phyloP scores from a whole-genome alignment of 2,329 filamentous ascomycete genomes.

The Trichoderma brevicompactum region DNA sequence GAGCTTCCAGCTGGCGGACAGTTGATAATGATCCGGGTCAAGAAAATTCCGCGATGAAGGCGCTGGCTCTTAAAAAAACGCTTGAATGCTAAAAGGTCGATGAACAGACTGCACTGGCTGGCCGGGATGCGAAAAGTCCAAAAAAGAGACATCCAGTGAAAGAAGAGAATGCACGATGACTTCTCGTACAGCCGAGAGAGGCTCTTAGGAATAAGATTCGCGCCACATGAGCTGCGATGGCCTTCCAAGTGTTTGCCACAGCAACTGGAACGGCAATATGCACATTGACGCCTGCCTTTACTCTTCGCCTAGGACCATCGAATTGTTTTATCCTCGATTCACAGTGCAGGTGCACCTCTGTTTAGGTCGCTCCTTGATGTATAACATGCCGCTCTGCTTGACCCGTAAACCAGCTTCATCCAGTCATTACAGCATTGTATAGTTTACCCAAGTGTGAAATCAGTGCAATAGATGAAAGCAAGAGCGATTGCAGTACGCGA shows the following conservation, averaged over 20 bases:
- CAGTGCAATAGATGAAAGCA: neutral
- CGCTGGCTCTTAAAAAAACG: constrained; percentile 17
- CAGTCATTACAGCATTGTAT: neutral
- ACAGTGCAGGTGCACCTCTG: constrained; percentile 12
- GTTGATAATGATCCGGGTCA: neutral
- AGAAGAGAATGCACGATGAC: constrained; percentile 6
- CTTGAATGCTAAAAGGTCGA: constrained; percentile 9
- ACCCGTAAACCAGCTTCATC: neutral
- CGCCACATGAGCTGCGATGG: neutral
- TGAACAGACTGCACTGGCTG: constrained; percentile 4
- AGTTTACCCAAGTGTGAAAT: too few relatives aligned
- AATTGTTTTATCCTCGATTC: neutral
- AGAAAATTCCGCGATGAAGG: constrained; percentile 11
- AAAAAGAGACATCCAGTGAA: constrained; percentile 32
- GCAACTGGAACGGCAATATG: neutral
- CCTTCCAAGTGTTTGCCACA: neutral
- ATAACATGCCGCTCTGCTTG: too few relatives aligned
- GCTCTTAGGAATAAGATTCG: neutral
- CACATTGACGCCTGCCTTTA: neutral
- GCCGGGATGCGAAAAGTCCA: constrained; percentile 34
- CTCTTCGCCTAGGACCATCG: too few relatives aligned
- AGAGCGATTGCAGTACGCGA: neutral
- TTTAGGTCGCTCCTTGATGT: neutral
- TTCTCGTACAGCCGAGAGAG: neutral
- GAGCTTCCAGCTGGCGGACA: constrained; percentile 1